phyloP scores from a whole-genome alignment of 305 asterid species.

The Nicotiana rustica region DNA sequence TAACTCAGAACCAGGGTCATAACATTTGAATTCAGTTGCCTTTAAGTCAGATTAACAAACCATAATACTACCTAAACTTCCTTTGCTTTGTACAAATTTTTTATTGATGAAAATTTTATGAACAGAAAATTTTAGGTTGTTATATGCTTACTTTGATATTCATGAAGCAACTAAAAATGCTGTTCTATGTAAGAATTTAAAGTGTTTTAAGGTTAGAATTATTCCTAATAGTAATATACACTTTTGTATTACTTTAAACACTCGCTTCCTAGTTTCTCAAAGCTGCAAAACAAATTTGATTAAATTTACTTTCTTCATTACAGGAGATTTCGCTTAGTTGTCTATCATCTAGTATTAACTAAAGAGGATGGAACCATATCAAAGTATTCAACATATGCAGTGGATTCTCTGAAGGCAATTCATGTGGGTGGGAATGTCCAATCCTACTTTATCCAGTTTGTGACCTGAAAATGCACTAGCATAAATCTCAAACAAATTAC shows the following conservation, averaged over 20 bases:
- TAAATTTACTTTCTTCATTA: not conserved
- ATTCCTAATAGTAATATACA: not conserved
- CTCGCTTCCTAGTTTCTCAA: not conserved
- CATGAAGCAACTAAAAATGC: not conserved
- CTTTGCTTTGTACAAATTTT: not conserved
- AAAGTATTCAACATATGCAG: not conserved
- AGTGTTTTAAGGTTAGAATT: not conserved
- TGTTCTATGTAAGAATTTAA: not conserved
- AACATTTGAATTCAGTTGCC: not conserved
- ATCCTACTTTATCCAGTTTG: constrained; percentile 3
- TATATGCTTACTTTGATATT: not conserved
- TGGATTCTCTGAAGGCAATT: not conserved
- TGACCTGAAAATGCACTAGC: not conserved
- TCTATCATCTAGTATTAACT: not conserved
- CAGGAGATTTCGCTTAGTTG: not conserved
- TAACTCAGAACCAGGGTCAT: not conserved
- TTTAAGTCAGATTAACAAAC: not conserved
- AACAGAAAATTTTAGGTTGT: not conserved
- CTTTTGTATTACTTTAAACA: not conserved
- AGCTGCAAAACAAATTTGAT: not conserved
- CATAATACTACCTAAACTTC: not conserved
- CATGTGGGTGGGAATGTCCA: not conserved
- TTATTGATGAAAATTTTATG: not conserved
- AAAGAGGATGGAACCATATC: constrained; percentile 9
- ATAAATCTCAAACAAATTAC: not conserved